These are phyloP conservation scores for Gynandropsis gynandra DNA, from an alignment of 345 rosid genomes.

Conservation along the genomic window DNA sequence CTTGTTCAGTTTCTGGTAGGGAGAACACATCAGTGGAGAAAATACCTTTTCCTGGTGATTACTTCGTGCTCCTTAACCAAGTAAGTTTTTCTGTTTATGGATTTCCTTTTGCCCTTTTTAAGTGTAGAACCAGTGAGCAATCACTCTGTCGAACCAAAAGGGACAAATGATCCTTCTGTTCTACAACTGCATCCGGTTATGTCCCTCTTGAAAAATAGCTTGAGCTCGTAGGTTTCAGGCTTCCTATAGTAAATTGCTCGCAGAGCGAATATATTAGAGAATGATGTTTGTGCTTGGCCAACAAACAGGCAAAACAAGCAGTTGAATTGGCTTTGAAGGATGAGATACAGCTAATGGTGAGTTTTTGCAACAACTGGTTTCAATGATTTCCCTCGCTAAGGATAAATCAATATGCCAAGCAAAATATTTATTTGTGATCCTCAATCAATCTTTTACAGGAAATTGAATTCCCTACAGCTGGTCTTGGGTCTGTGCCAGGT, in stretches of 20 bases:
- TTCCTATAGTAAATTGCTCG: background rate
- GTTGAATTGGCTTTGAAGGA: slow-evolving; percentile 60
- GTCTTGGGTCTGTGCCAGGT: slow-evolving; percentile 93
- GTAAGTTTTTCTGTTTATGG: slow-evolving; percentile 31
- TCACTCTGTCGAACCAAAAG: background rate
- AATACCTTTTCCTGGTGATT: slow-evolving; percentile 59
- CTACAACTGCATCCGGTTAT: too few species aligned
- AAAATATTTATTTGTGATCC: slow-evolving; percentile 21
- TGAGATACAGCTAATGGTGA: slow-evolving; percentile 71
- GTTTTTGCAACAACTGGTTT: slow-evolving; percentile 18
- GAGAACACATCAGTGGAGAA: slow-evolving; percentile 38
- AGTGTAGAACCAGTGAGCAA: background rate
- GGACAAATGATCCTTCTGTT: background rate
- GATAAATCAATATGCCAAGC: slow-evolving; percentile 6
- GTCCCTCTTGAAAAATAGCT: slow-evolving; percentile 1
- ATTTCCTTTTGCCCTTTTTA: background rate
- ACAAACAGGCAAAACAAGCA: slow-evolving; percentile 62
- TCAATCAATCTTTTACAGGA: slow-evolving; percentile 48
- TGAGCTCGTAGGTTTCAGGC: slow-evolving; percentile 12
- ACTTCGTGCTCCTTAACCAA: slow-evolving; percentile 62
- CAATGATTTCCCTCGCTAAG: background rate
- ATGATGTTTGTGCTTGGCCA: slow-evolving; percentile 8
- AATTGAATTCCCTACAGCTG: slow-evolving; percentile 92
- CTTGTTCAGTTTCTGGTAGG: slow-evolving; percentile 31
- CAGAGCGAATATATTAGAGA: slow-evolving; percentile 2